Percentiles rank a stretch among this genome's conserved stretches.
Evolutionary conservation across 2,329 filamentous ascomycete species (phyloP).

Genomic region (Xylariaceae sp.): DNA sequence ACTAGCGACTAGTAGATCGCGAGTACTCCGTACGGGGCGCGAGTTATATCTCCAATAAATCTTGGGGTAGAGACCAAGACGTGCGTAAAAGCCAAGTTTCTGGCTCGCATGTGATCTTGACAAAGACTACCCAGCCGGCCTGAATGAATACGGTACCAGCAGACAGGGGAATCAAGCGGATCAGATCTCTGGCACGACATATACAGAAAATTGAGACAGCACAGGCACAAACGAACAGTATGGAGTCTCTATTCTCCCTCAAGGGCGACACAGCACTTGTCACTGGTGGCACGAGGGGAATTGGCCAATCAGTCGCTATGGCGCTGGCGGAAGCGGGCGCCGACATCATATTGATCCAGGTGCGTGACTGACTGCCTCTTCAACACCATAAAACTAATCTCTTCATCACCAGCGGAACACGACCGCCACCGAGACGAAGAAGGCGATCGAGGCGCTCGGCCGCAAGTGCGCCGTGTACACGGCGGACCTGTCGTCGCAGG

Average conservation of each 20-base stretch:
- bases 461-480: constrained; percentile 61
- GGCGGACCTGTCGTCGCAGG: constrained; percentile 57
- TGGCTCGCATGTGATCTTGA: too few relatives aligned
- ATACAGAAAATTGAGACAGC: too few relatives aligned
- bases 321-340: constrained; percentile 52
- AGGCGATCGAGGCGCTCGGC: constrained; percentile 55
- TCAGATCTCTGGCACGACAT: too few relatives aligned
- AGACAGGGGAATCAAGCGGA: too few relatives aligned
- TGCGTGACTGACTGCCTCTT: constrained; percentile 17
- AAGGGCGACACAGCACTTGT: constrained; percentile 49
- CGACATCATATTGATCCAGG: constrained; percentile 48
- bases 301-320: constrained; percentile 49
- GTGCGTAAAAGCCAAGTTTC: too few relatives aligned
- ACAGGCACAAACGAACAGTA: neutral
- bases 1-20: too few relatives aligned
- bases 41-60: too few relatives aligned
- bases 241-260: constrained; percentile 41
- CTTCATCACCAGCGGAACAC: constrained; percentile 31
- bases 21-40: too few relatives aligned
- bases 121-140: too few relatives aligned
- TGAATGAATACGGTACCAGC: too few relatives aligned
- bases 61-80: too few relatives aligned
- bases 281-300: constrained; percentile 51
- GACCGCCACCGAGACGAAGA: constrained; percentile 43
- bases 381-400: neutral